Base-by-base conservation (phyloP, 345 rosid species). In the Hypericum perforatum region DNA sequence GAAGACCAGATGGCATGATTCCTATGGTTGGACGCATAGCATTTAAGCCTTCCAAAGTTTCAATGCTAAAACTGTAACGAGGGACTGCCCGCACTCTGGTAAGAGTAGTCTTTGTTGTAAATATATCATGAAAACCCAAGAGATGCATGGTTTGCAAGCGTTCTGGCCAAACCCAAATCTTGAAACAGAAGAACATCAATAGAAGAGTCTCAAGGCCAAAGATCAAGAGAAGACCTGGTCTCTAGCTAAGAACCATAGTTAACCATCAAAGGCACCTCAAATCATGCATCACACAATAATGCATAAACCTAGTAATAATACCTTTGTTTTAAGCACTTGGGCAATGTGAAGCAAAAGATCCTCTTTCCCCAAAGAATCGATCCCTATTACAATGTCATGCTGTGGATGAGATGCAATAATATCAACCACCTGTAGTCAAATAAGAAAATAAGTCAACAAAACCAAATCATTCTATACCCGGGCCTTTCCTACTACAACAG, bases 81-180 rank as follows among this genome's bases (percentile, higher is more conserved):
- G 95, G 97, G 55, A 85, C 83, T 45, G 94, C 95, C 7, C 94
- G 80, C 13, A 89, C 91, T 70, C 94, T 71, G n/a, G 89, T 76
- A 45, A 68, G 60, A 45, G 81, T 56, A 53, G 92, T 85, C 53
- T 78, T 80, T 10, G 92, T 81, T 5, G 95, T 83, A 79, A 89
- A 85, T 39, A 53, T 60, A 61, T 74, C 82, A 40, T 79, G 57
- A 66, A 63, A 75, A 3, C 89, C 90, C 32, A 85, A 85, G 45
- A 83, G 78, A 70, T 89, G 89, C 85, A 89, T 78, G 32, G 81
- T 83, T 46, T 78, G 85, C 52, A 89, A 78, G 52, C 95, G 82
- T 63, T 89, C 92, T 11, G 87, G 97, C 95, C 95, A 85, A 63
- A 85, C 92, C 95, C 95, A 89, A 75, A 85, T 83, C 92, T 82